Conservation (phyloP, 2,329 filamentous ascomycete species). For the Sclerotinia subarctica region DNA sequence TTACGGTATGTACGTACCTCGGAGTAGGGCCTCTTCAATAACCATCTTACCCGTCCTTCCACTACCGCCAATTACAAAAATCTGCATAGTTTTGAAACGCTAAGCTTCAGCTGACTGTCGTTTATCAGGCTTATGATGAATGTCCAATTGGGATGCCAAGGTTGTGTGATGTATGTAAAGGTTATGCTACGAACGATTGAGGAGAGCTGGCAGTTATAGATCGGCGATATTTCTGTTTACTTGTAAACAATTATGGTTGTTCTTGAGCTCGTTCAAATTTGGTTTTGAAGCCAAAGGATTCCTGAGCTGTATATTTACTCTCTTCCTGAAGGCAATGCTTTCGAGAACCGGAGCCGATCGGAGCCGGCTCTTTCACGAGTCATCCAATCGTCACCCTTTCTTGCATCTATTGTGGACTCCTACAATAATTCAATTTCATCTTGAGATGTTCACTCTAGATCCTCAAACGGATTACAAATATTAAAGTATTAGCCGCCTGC, state of each 20-base stretch:
- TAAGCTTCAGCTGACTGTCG: not conserved
- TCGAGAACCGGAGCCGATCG: constrained; percentile 2
- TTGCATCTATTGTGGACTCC: not conserved
- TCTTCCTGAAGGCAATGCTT: not conserved
- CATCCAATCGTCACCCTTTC: not conserved
- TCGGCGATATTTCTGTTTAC: not conserved
- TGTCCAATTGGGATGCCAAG: not conserved
- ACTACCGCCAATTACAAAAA: constrained; percentile 46
- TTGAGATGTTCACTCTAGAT: not conserved
- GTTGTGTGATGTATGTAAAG: not conserved
- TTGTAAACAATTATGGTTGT: not conserved
- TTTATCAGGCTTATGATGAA: not conserved
- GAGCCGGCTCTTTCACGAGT: not conserved
- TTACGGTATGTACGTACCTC: constrained; percentile 17
- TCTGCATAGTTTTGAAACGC: constrained; percentile 24
- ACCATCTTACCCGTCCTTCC: constrained; percentile 48
- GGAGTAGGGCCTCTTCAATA: constrained; percentile 39
- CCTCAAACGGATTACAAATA: not conserved
- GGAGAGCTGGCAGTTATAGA: not conserved
- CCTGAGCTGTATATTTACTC: not conserved
- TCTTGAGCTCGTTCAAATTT: not conserved
- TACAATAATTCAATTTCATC: not conserved
- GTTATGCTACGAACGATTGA: not conserved
- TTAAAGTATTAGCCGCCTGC: not conserved
- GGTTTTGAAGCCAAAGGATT: not conserved